Evolutionary conservation across 1,139 yeast genomes (phyloP), one percentile per base, ranked within the genome.

Genomic region (Taiozyma sp.): DNA sequence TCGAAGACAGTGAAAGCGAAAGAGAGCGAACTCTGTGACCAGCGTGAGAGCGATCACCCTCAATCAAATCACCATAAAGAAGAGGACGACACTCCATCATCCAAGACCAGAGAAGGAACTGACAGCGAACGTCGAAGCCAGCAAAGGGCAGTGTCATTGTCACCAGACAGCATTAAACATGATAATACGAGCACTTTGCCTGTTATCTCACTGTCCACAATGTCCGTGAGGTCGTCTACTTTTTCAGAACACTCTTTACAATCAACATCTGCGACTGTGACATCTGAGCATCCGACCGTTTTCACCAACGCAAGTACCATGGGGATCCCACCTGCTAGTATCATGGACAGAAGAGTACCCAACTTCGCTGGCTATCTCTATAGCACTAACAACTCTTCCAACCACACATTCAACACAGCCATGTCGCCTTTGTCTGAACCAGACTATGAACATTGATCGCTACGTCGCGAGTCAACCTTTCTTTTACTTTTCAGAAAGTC

Each of bases 321-420:
- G 12, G 85, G 85, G 0, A 81, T 81, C n/a, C 80, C 86, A 1
- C 86, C 87, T 0, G 84, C 85, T 2, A 79, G 84, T 54, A 80
- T 81, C 12, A 68, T 81, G 71, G 86, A 80, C 55, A 68, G 84
- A 52, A 65, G 56, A n/a, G 22, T 48, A 4, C 39, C 49, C 40
- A 48, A 51, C 39, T 27, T 50, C 19, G 45, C 48, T 46, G 46
- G 54, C 43, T 45, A 54, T 30, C 44, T 55, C 23, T 46, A 52
- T 48, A 19, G 46, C 24, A 49, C 53, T 9, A 49, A 55, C 47
- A 57, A 56, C 47, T 46, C 54, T 10, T 51, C 59, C 39, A 45
- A 47, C 22, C 51, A 52, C 10, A 55, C 59, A 3, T 49, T 56
- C 48, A 47, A 48, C 13, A 51, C 54, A 7, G 41, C 47, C 4